Conservation (phyloP, 768 basidiomycete genomes). For the Cystofilobasidium bisporidii region DNA sequence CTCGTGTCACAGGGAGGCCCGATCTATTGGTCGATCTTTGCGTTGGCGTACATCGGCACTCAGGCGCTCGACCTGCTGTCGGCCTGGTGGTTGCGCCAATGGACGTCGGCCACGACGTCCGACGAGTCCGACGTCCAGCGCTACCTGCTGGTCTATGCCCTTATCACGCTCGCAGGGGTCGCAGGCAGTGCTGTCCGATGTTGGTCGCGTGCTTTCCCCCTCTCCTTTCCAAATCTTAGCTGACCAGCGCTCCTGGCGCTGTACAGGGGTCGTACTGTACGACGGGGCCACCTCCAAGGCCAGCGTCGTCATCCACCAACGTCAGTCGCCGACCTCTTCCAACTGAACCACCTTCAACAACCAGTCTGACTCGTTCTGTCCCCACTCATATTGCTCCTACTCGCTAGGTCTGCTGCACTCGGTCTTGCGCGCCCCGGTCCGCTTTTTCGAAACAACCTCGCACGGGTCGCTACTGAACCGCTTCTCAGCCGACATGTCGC, state of each 20-base stretch:
- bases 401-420: conserved; percentile 15
- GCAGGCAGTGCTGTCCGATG: conserved; percentile 1
- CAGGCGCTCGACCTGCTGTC: conserved; percentile 29
- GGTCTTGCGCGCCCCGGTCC: conserved; percentile 13
- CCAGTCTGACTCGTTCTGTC: too few species aligned
- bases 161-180: conserved; percentile 9
- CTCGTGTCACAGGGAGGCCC: conserved; percentile 29
- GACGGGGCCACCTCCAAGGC: conserved; percentile 17
- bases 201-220: neutral
- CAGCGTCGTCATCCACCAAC: neutral
- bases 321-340: neutral
- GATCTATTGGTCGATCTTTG: conserved; percentile 35
- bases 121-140: conserved; percentile 24
- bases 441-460: conserved; percentile 21
- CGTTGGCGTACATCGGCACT: conserved; percentile 28
- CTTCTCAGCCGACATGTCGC: conserved; percentile 10
- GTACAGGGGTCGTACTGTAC: conserved; percentile 17
- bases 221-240: neutral
- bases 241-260: neutral
- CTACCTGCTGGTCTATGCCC: conserved; percentile 32
- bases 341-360: neutral
- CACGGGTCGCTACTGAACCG: conserved; percentile 21
- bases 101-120: conserved; percentile 34
- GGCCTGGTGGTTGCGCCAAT: conserved; percentile 30
- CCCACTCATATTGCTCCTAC: too few species aligned